Base-by-base conservation (phyloP, 768 basidiomycete species). In the Lactarius sp. region DNA sequence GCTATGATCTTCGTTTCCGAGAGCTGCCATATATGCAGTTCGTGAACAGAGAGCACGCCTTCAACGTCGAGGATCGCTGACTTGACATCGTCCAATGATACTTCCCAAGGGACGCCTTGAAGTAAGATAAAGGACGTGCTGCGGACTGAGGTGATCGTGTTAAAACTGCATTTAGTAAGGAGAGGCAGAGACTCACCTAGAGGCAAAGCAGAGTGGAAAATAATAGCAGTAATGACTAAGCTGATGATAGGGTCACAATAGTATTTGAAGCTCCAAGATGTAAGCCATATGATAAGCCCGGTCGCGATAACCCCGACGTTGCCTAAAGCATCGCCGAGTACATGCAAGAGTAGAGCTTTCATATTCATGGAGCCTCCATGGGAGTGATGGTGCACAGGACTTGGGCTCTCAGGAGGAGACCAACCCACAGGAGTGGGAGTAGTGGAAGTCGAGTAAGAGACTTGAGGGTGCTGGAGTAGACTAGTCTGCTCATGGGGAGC, bases 261-360 rank as follows among this genome's bases (percentile, higher is more conserved):
- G 71, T 85, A 90, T 72, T 90, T 93, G 81, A 83, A 94, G 68
- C 77, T 75, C 86, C 91, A 95, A 31, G 84, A 77, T 1, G 89
- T 87, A 62, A 90, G 81, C 94, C 93, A 95, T 71, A 99, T 97
- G 71, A 98, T 79, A 12, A 98, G 83, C 61, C 97, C 97, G 4
- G 95, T 92, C 41, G 88, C 86, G 64, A 99, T 97, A 66, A 99
- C 97, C 57, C 97, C 97, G 65, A 98, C 91, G 74, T 99, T 98
- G 55, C 97, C 97, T 31, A 99, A 82, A 60, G 96, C 96, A 77
- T 99, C 96, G 39, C 96, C 96, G 51, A 99, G 74, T 44, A 98
- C 97, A 74, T 99, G 97, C 34, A 99, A 76, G 37, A 98, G 79
- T 1, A 99, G 80, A 36, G 94, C 97, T n/a, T 80, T 88, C 95